Evolutionary conservation across 805 yeast species (phyloP).

Genomic region (Yamadazyma kitorensis): DNA sequence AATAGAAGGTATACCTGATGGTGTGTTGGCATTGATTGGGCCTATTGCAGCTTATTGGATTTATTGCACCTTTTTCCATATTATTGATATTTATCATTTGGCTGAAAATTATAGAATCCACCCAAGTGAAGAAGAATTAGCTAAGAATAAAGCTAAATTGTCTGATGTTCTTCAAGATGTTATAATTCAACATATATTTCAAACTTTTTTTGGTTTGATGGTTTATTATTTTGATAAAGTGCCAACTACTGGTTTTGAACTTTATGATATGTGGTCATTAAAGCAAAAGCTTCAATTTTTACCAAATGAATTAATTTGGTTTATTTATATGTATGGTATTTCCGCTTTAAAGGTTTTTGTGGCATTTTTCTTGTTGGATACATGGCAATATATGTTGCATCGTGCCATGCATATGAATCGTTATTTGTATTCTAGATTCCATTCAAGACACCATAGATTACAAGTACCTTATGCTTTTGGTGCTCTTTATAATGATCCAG

Average conservation of each 20-base stretch:
- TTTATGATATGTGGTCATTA: conserved; percentile 45
- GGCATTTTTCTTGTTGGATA: conserved; percentile 78
- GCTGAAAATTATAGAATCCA: conserved; percentile 88
- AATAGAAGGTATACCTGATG: conserved; percentile 66
- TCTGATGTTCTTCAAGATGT: conserved; percentile 78
- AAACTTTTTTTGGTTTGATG: conserved; percentile 63
- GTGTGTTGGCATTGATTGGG: conserved; percentile 61
- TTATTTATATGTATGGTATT: conserved; percentile 60
- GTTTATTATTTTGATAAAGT: conserved; percentile 56
- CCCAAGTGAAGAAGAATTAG: conserved; percentile 79
- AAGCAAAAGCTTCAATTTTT: conserved; percentile 38
- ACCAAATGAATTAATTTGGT: conserved; percentile 49
- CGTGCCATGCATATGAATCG: conserved; percentile 84
- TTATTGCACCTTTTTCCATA: conserved; percentile 68
- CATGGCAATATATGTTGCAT: conserved; percentile 95
- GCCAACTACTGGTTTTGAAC: conserved; percentile 52
- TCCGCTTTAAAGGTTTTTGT: conserved; percentile 53
- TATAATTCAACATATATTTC: conserved; percentile 78
- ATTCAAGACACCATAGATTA: conserved; percentile 90
- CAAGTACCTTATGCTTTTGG: conserved; percentile 98
- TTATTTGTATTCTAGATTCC: conserved; percentile 73
- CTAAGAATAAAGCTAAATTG: conserved; percentile 72
- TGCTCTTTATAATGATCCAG: conserved; percentile 90
- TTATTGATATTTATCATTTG: conserved; percentile 69
- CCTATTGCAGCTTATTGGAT: conserved; percentile 88